Base-by-base conservation (phyloP, 352 stramenopile species). In the Globisporangium parvum region DNA sequence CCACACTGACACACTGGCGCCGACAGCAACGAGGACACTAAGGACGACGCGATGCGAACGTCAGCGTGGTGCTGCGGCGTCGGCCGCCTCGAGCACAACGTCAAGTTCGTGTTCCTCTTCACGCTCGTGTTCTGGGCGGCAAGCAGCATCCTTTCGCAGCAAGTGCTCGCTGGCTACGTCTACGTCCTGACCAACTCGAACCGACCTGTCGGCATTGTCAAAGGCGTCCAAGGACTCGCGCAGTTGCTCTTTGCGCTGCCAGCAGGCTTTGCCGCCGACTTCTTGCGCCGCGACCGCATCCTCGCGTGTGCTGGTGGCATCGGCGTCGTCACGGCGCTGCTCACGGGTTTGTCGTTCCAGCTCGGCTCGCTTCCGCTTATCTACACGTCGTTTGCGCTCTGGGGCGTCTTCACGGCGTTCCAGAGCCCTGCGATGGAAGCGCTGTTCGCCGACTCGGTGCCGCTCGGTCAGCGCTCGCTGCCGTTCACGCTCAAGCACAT, bases 401-500 rank as follows among this genome's bases (percentile, higher is more conserved):
- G 86, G 82, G 88, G 88, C 18, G 53, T 75, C n/a, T 94, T 92
- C 60, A 65, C 71, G 21, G 83, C 86, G 5, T 72, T 95, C 45
- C 75, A 88, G 37, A 81, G 80, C 57, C 85, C 87, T 3, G 71
- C 81, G 0, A 68, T 87, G 53, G 81, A 94, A 45, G 87, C 88
- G 2, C 59, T 96, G 0, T 94, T 96, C 49, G 83, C 85, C 9
- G 87, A 96, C 59, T 95, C 85, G 0, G 72, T 95, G 31, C 76
- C 77, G 9, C 46, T 73, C 2, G 80, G 82, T 0, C 66, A 87
- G 56, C 66, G 87, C 33, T 91, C 79, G 2, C 64, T 78, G 10
- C 85, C 80, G 18, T 95, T 95, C 66, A 95, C 71, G 17, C 57
- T 90, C 46, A 87, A 89, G 56, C 73, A 85, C 54, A 63, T 81